Base-by-base conservation (phyloP, 2,329 filamentous ascomycete genomes). In the Penicillium griseofulvum region DNA sequence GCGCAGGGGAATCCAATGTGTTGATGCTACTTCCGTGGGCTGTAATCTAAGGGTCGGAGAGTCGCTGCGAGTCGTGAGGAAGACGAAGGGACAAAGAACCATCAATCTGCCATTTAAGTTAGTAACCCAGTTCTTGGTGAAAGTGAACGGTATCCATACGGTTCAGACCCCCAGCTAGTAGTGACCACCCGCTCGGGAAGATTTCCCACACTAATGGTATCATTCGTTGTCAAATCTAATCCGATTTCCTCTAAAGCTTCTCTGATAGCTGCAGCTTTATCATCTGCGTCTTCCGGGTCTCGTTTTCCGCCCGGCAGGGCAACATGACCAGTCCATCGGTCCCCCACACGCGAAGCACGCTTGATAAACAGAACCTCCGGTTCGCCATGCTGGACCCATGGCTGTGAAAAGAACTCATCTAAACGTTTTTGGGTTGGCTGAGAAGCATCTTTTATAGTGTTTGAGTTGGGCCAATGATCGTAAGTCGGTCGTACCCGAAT, bases 341-440 rank as follows among this genome's bases (percentile, higher is more conserved):
- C 87, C 8, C 86, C 85, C 52, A 80, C 77, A 36, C 87, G 77
- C 4, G 85, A 80, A 3, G 87, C 83, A 43, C 87, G 77, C 67
- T 89, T 89, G 69, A 89, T 89, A 69, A 89, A 88, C 4, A 89
- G 76, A n/a, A 86, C 76, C 68, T 89, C 87, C 0, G 86, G 83
- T 57, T 86, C 83, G 24, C 86, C 86, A 68, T 86, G 73, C 60
- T 82, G 79, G 7, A 87, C 84, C 87, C 87, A 89, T 16, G 79
- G 69, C 62, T 86, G 84, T 1, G 76, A 72, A 66, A 88, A 89
- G 74, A 88, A 88, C 9, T 76, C 70, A 31, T 82, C 72, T 34
- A 86, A 58, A 37, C 79, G 75, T 37, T 79, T 70, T 52, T 75
- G 62, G 5, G 64, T 60, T 10, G 65, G 66, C 51, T 63, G 58